phyloP scores from a whole-genome alignment of 1,284 basidiomycete genomes.

The Cronartium quercuum region DNA sequence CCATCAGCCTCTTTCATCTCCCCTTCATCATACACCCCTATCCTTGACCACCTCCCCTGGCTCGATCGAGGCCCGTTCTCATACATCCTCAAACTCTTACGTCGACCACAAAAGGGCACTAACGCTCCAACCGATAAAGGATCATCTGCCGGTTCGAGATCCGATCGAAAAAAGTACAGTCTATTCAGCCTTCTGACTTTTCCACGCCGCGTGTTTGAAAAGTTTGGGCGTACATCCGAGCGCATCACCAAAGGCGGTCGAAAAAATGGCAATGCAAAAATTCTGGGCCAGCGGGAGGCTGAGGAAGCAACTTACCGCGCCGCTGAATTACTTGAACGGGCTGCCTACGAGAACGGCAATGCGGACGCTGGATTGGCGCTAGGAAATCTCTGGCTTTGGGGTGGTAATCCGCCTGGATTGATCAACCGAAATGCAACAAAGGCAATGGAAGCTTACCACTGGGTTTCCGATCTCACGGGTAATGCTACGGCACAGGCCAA shows the following conservation, averaged over 20 bases:
- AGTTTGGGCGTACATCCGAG: conserved; percentile 30
- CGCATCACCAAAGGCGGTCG: conserved; percentile 29
- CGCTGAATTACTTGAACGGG: conserved; percentile 64
- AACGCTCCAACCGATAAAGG: not conserved
- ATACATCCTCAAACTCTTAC: conserved; percentile 21
- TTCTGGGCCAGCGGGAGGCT: conserved; percentile 32
- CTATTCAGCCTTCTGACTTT: conserved; percentile 15
- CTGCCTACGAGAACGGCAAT: conserved; percentile 68
- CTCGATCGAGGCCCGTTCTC: conserved; percentile 30
- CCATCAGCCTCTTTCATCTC: conserved; percentile 22
- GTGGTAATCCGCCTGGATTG: conserved; percentile 39
- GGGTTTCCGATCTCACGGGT: conserved; percentile 63
- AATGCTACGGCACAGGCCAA: conserved; percentile 76
- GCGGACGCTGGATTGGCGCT: conserved; percentile 66
- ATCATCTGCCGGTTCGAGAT: not conserved
- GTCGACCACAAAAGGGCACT: not conserved
- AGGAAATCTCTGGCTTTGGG: conserved; percentile 61
- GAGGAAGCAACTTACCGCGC: conserved; percentile 50
- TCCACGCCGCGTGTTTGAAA: conserved; percentile 16
- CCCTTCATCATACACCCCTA: conserved; percentile 28
- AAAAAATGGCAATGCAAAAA: conserved; percentile 21
- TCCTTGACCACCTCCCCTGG: conserved; percentile 24
- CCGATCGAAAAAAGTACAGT: conserved; percentile 14
- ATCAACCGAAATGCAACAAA: conserved; percentile 54
- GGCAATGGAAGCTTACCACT: conserved; percentile 59